Evolutionary conservation across 352 stramenopile genomes (phyloP).

Genomic region (Saprolegnia parasitica): DNA sequence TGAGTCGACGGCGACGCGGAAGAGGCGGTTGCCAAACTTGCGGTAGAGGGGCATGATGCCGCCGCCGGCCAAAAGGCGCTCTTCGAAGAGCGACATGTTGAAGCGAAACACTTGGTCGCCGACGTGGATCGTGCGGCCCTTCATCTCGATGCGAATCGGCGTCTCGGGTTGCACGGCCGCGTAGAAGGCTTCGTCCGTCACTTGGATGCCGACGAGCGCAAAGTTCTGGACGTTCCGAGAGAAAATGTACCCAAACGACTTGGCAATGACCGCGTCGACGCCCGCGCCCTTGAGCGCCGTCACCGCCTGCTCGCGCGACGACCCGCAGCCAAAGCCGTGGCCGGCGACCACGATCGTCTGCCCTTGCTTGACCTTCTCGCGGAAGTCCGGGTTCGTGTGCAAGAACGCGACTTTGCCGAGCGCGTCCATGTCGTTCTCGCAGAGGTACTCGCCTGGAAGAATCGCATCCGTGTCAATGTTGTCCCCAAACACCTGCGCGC

Average conservation of each 20-base stretch:
- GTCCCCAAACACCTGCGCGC: slow-evolving; percentile 79
- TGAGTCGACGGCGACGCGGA: slow-evolving; percentile 74
- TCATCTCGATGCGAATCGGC: slow-evolving; percentile 80
- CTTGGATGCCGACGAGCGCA: slow-evolving; percentile 71
- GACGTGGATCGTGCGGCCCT: slow-evolving; percentile 72
- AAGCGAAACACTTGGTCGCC: slow-evolving; percentile 71
- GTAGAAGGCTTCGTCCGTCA: slow-evolving; percentile 78
- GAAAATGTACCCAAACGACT: slow-evolving; percentile 85
- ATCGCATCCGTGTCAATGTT: slow-evolving; percentile 89
- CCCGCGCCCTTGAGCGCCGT: slow-evolving; percentile 75
- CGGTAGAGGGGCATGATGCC: slow-evolving; percentile 86
- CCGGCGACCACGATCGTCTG: slow-evolving; percentile 74
- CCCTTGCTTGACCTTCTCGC: slow-evolving; percentile 64
- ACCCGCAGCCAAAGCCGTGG: slow-evolving; percentile 78
- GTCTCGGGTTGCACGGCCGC: slow-evolving; percentile 66
- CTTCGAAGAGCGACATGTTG: slow-evolving; percentile 84
- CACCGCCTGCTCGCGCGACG: slow-evolving; percentile 78
- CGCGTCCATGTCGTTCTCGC: slow-evolving; percentile 80
- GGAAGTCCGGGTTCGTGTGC: slow-evolving; percentile 83
- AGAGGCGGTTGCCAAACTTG: slow-evolving; percentile 81
- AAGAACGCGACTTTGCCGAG: slow-evolving; percentile 80
- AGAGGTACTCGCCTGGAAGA: slow-evolving; percentile 71
- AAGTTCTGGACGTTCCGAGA: slow-evolving; percentile 87
- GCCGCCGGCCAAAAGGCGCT: slow-evolving; percentile 68
- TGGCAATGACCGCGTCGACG: slow-evolving; percentile 74